Base-by-base conservation (phyloP, 2,329 filamentous ascomycete genomes). In the Claviceps pazoutovae region DNA sequence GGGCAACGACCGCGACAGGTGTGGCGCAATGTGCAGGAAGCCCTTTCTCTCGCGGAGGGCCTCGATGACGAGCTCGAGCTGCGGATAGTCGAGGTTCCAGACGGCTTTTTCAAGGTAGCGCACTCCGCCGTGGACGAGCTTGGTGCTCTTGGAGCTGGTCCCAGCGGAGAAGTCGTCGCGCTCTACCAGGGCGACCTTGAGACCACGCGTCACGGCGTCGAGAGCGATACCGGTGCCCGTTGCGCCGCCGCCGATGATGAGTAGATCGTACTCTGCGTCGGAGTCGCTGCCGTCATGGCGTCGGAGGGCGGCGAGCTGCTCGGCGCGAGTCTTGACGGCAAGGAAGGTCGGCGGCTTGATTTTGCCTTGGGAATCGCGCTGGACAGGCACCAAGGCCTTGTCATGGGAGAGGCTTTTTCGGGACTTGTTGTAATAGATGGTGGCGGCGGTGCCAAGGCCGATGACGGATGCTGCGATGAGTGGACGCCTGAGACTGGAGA, bases 81-180 rank as follows among this genome's bases (percentile, higher is more conserved):
- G 86, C 58, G 82, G 83, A 66, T 89, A 90, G 67, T 93, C 86
- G 60, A 91, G 72, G 65, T 90, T 86, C 82, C 83, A 88, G 48
- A 93, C 81, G 51, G 86, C 86, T 73, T 93, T 93, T 67, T 93
- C 87, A 53, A 93, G 74, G 64, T 91, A 93, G 58, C 86, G 79
- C 54, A 93, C 87, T 62, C 86, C 86, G 58, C 86, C 86, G 68
- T 93, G 86, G 17, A 93, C 87, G 50, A 93, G 75, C 69, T 93
- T 93, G 48, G 86, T 93, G 70, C 84, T 89, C 72, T 91, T 91
- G 67, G 84, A 88, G 71, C 84, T 89, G 42, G 86, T 91, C 34
- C 87, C 86, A 56, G 83, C 78, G 59, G 83, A 83, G 65, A 91
- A 93, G 68, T 93, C 86, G 65, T 91, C 87, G 55, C 86, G 76